These are phyloP conservation scores for Cercospora berteroae DNA, from an alignment of 2,329 filamentous ascomycete species.

Conservation along the genomic window DNA sequence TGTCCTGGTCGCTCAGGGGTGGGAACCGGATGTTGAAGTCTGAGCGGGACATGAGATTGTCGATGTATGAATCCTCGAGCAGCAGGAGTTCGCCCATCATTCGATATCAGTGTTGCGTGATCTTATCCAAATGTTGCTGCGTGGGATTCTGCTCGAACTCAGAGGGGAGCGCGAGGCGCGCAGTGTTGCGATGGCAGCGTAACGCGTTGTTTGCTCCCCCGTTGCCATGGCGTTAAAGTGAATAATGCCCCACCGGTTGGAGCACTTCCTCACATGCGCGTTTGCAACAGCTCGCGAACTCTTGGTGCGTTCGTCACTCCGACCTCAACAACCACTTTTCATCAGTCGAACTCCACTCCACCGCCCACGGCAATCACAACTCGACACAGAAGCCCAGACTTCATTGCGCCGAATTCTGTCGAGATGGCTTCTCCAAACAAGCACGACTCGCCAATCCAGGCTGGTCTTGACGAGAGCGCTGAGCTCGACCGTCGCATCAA, in stretches of 20 bases:
- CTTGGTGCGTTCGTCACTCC: not conserved
- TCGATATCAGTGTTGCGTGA: not conserved
- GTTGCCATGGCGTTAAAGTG: not conserved
- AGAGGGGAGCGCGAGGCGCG: not conserved
- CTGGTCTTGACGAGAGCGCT: not conserved
- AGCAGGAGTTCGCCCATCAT: not conserved
- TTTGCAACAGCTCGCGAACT: not conserved
- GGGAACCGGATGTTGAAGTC: not conserved
- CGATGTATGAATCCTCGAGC: not conserved
- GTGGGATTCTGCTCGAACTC: not conserved
- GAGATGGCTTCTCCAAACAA: not conserved
- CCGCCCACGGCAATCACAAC: not conserved
- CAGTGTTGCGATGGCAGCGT: not conserved
- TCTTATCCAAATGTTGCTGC: not conserved
- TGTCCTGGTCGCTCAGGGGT: not conserved
- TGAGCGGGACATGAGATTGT: not conserved
- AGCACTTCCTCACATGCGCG: not conserved
- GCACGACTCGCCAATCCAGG: not conserved
- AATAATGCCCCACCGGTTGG: not conserved
- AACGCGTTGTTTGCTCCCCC: not conserved
- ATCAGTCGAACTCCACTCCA: not conserved
- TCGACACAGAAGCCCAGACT: not conserved
- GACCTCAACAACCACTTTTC: not conserved
- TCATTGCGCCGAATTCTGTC: not conserved
- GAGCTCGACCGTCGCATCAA: not conserved